phyloP scores from a whole-genome alignment of 2,329 filamentous ascomycete genomes.

The Aureobasidium sp. region DNA sequence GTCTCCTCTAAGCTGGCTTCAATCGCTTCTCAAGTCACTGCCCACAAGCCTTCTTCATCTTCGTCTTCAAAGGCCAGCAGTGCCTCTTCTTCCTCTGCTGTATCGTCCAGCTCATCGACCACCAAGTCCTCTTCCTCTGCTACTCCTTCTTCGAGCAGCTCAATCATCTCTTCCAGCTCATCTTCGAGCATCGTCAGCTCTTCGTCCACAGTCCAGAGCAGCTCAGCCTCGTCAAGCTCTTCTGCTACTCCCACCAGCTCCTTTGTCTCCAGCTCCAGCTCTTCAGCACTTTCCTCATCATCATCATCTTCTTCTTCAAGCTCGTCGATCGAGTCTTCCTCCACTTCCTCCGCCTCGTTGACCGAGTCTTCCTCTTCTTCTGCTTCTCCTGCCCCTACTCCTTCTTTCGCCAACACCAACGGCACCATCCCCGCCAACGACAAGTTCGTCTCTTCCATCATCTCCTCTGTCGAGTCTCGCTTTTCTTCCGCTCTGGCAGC shows the following conservation, averaged over 20 bases:
- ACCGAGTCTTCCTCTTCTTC: not conserved
- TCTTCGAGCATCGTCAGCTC: not conserved
- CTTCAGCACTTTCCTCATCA: not conserved
- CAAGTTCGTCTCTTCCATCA: not conserved
- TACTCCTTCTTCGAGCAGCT: not conserved
- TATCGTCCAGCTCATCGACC: not conserved
- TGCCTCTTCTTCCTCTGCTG: not conserved
- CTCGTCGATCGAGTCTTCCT: not conserved
- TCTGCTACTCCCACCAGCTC: not conserved
- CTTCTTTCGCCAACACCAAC: not conserved
- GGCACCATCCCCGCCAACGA: not conserved
- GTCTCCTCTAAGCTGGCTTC: conserved; percentile 1
- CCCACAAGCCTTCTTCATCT: not conserved
- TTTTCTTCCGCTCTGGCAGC: not conserved
- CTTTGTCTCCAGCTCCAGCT: not conserved
- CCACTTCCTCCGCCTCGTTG: not conserved
- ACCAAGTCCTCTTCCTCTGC: not conserved
- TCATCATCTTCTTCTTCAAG: not conserved
- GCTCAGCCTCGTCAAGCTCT: not conserved
- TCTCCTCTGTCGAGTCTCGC: not conserved
- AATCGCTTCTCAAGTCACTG: not conserved
- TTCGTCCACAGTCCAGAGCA: not conserved
- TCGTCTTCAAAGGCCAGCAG: not conserved
- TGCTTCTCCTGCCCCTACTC: not conserved
- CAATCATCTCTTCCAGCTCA: not conserved